phyloP scores from a whole-genome alignment of 1,284 basidiomycete genomes.

The Ganoderma sinense region DNA sequence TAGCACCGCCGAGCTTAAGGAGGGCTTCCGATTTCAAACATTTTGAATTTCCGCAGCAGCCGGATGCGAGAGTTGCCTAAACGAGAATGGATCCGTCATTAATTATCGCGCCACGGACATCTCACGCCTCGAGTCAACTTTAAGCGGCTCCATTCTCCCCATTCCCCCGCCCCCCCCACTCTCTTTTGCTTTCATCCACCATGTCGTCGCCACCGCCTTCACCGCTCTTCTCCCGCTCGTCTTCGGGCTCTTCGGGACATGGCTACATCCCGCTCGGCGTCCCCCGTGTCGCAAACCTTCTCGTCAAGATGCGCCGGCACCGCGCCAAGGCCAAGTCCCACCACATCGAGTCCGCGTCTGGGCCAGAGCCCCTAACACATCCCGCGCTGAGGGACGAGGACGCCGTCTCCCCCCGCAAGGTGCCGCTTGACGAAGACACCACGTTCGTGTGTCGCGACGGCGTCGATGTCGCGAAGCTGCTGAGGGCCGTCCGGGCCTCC shows the following conservation, averaged over 20 bases:
- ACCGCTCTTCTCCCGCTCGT: conserved; percentile 34
- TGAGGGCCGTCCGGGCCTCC: conserved; percentile 59
- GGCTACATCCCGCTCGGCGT: conserved; percentile 41
- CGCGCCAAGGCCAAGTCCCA: conserved; percentile 29
- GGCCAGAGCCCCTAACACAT: conserved; percentile 59
- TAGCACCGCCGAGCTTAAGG: not conserved
- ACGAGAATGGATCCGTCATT: not conserved
- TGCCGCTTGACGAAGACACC: conserved; percentile 57
- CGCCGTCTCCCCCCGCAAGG: conserved; percentile 44
- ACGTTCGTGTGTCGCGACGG: conserved; percentile 66
- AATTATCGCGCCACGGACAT: not conserved
- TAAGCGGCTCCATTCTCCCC: not conserved
- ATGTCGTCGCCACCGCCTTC: conserved; percentile 38
- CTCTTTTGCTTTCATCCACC: conserved; percentile 1
- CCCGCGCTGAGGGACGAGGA: conserved; percentile 46
- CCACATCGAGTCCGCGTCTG: conserved; percentile 57
- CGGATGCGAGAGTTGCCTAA: not conserved
- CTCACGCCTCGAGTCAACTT: not conserved
- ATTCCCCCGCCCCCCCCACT: not conserved
- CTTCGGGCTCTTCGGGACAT: conserved; percentile 36
- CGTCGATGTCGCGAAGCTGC: conserved; percentile 65
- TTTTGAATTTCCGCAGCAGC: not conserved
- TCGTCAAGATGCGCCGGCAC: conserved; percentile 56
- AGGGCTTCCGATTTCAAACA: not conserved
- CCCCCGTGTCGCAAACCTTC: conserved; percentile 55